These are phyloP conservation scores for Pezicula rhizophila DNA, from an alignment of 2,329 filamentous ascomycete genomes.

Conservation along the genomic window DNA sequence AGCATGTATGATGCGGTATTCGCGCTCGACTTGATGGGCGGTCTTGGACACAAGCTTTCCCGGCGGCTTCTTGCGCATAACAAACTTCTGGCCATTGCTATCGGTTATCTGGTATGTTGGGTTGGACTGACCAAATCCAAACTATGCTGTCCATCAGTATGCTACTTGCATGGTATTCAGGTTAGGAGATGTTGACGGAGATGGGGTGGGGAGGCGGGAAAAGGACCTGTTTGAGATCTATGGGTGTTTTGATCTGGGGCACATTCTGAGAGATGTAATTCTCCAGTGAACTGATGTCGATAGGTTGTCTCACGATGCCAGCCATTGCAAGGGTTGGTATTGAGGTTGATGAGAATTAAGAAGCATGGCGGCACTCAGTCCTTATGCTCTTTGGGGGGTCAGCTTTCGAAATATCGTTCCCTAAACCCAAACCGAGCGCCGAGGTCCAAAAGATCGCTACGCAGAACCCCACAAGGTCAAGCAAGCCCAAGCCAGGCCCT, in stretches of 20 bases:
- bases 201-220: too few relatives aligned
- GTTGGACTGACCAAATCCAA: conserved; percentile 95
- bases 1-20: conserved; percentile 85
- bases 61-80: conserved; percentile 97
- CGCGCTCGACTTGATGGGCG: conserved; percentile 92
- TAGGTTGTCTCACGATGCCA: conserved; percentile 81
- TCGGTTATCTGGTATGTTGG: conserved; percentile 90
- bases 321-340: conserved; percentile 52
- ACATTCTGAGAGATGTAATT: conserved; percentile 71
- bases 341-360: not conserved
- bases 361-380: not conserved
- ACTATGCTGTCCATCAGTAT: conserved; percentile 45
- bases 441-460: too few relatives aligned
- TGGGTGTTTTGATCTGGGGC: conserved; percentile 74
- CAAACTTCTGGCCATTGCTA: conserved; percentile 64
- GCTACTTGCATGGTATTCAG: conserved; percentile 1
- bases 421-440: too few relatives aligned
- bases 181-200: not conserved
- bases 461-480: too few relatives aligned
- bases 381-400: too few relatives aligned
- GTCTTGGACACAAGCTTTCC: conserved; percentile 88
- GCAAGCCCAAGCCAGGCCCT: too few relatives aligned
- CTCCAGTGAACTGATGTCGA: conserved; percentile 75
- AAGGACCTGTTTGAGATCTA: conserved; percentile 82
- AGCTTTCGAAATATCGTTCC: too few relatives aligned